Evolutionary conservation across 306 rosid species (phyloP).

Genomic region (Medicago ruthenica): DNA sequence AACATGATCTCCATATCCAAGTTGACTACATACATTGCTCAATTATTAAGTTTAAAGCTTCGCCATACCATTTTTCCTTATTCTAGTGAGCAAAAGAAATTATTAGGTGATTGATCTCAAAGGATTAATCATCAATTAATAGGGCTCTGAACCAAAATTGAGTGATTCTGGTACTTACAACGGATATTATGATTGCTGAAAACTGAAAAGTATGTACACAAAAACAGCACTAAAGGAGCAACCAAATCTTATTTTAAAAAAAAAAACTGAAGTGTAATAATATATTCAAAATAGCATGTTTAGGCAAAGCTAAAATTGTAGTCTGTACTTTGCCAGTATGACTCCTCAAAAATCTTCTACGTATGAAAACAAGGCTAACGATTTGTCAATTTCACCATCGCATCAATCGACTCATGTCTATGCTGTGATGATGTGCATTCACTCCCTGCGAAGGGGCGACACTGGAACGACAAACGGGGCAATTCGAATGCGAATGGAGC

Average conservation of each 20-base stretch:
- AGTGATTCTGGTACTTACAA: too few species aligned
- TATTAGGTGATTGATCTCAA: too few species aligned
- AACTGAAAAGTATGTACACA: neutral
- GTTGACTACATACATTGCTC: too few species aligned
- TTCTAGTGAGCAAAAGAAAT: too few species aligned
- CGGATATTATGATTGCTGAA: neutral
- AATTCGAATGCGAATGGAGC: conserved; percentile 61
- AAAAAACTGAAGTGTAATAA: neutral
- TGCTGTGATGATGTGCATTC: conserved; percentile 12
- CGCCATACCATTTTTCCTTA: too few species aligned
- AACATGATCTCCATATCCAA: too few species aligned
- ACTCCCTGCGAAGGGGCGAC: conserved; percentile 35
- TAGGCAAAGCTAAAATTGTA: neutral
- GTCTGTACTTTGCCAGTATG: neutral
- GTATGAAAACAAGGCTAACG: too few species aligned
- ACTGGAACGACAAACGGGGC: conserved; percentile 64
- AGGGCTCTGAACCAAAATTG: too few species aligned
- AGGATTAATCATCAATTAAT: too few species aligned
- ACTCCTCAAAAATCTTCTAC: neutral
- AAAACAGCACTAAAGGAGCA: neutral
- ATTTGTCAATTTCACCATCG: conserved; percentile 9
- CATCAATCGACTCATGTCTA: neutral
- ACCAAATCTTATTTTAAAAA: neutral
- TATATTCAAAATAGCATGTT: neutral
- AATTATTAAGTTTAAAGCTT: too few species aligned